Base-by-base conservation (phyloP, 805 yeast genomes). In the Candida ascalaphidarum region DNA sequence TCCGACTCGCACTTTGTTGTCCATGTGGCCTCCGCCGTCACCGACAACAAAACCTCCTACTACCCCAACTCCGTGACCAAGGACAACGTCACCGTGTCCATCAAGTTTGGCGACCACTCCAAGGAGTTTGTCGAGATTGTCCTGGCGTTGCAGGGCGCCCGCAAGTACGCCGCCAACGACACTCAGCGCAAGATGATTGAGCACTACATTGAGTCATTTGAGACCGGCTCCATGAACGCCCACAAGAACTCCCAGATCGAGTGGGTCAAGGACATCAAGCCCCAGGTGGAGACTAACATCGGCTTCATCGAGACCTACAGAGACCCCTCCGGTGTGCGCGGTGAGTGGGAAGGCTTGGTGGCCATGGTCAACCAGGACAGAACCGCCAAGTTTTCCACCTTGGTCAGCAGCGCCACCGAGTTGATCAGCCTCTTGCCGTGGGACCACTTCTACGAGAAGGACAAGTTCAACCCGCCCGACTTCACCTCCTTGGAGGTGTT, bases 241-340 rank as follows among this genome's bases (percentile, higher is more conserved):
- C 95, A 85, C 55, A 81, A 81, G 45, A 72, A 80, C 33, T 80
- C 95, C 1, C 95, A 85, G 53, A 72, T 77, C 30, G 65, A 71
- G 34, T 85, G 96, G 95, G 94, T 85, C 33, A 81, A 81, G 49
- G 95, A 85, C 52, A 55, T 81, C 29, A 79, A 83, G 1, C 96
- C 96, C 9, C 61, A 61, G 10, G 70, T 63, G 11, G 70, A 63
- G 56, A 76, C 89, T 25, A 84, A 85, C 50, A 73, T 85, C 43
- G 96, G 96, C 0, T 85, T 85, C 51, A 85, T 85, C 42, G 96
- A 85, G 59, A 85, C 95, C 17, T 85, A 85, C 58, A 70, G 96
- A 54, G 96, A 84, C 50, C 94, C 95, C 11, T 72, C 88, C 18
- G 95, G 95, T 26, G 83, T 84, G 26, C 71, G 86, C 46, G 96